Base-by-base conservation (phyloP, 2,329 filamentous ascomycete genomes). In the Aureobasidium sp. region DNA sequence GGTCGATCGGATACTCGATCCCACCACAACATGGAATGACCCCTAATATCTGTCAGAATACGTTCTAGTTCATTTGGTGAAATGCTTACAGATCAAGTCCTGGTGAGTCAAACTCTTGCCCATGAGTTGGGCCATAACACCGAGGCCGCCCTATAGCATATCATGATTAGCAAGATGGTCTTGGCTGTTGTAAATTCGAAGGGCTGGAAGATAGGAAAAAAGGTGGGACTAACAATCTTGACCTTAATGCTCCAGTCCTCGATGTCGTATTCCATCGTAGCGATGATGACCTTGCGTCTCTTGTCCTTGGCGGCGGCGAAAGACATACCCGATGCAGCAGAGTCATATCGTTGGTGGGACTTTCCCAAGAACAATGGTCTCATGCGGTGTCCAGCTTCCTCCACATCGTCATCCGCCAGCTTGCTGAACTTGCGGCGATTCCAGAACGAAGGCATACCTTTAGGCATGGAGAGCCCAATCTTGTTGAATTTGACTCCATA, bases 51-150 rank as follows among this genome's bases (percentile, higher is more conserved):
- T 14, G 30, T 57, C 4, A 57, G 53, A 11, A 11, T 27, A 2
- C 13, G 1, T 54, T 5, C 5, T 8, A 21, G 21, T 21, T 21
- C 21, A 21, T 21, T 21, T 21, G 21, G 5, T 2, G n/a, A 9
- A 13, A 21, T 5, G 6, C 53, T 45, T 45, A 57, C 54, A 88
- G 64, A 88, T 82, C 1, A 88, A 75, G 68, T 88, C 81, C 67
- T 86, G 81, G 65, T 88, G 84, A 2, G 80, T 77, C 16, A 88
- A 78, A 59, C 84, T 82, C 68, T 85, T 85, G 21, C 83, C 83
- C 85, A 88, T 88, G 2, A 88, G 74, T 66, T 86, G 83, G 30
- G 85, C 85, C 85, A 88, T 88, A 63, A 87, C 85, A 70, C 85
- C 85, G 5, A 88, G 76, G 63, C 85, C 85, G 63, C 85, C 85